phyloP scores from a whole-genome alignment of 2,329 filamentous ascomycete species.

The Xylaria sp. region DNA sequence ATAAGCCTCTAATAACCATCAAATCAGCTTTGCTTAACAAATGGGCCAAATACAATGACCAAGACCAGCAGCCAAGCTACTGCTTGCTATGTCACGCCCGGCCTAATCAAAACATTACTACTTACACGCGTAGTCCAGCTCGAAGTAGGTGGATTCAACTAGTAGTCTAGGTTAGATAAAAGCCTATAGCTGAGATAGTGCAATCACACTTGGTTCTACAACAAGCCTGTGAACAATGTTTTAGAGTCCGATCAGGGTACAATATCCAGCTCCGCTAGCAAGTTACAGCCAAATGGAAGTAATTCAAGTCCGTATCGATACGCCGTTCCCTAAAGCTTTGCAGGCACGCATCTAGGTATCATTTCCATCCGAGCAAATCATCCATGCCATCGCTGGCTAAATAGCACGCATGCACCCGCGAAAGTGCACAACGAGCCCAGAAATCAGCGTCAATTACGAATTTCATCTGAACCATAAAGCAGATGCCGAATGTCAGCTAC shows the following conservation, averaged over 20 bases:
- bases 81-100: not conserved
- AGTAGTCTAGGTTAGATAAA: too few relatives aligned
- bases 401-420: not conserved
- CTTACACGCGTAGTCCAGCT: too few relatives aligned
- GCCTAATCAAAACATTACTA: not conserved
- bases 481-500: slow-evolving; percentile 62
- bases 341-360: slow-evolving; percentile 17
- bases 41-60: not conserved
- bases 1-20: not conserved
- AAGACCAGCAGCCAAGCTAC: not conserved
- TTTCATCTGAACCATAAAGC: slow-evolving; percentile 44
- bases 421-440: not conserved
- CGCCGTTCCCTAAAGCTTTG: not conserved
- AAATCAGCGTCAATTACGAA: not conserved
- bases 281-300: not conserved
- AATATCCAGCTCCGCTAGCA: not conserved
- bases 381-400: not conserved
- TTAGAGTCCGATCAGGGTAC: not conserved
- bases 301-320: not conserved
- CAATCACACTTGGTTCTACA: not conserved
- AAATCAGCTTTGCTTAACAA: not conserved
- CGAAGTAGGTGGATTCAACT: too few relatives aligned
- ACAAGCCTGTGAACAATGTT: not conserved
- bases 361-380: slow-evolving; percentile 16
- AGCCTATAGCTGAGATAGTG: not conserved